Base-by-base conservation (phyloP, 1,284 basidiomycete species). In the Fereydounia khargensis region DNA sequence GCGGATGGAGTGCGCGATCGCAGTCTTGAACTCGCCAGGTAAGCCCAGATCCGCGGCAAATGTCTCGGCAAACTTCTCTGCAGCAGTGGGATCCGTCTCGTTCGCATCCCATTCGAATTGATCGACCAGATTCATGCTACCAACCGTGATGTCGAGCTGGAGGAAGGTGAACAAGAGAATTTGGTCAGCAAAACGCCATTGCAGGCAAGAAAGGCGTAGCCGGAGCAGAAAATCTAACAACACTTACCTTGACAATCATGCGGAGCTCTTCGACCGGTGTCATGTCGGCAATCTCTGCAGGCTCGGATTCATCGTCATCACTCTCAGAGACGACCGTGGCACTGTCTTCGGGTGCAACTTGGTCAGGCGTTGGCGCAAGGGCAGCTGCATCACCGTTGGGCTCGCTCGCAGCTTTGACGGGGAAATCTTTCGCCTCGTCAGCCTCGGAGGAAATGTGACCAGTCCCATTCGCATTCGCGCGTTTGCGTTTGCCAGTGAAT, bases 101-200 rank as follows among this genome's bases (percentile, higher is more conserved):
- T 86, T 86, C 35, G 97, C 79, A 77, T 98, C 94, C 95, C 95
- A 99, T 76, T 99, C 95, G 73, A 99, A 95, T 70, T 92, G 89
- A 78, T 99, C 95, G 42, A 91, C 86, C 21, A 99, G 82, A 76
- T 95, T 92, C 79, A 92, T 85, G 16, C 86, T 85, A 23, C 91
- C 92, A 42, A 92, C 87, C 40, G 91, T 90, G 76, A 99, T 91
- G 77, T 99, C 95, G 54, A 99, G 82, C 88, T 92, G 61, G 10
- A 16, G 14, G 17, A 31, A 31, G 30, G 30, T 31, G 30, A 6
- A 31, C 8, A 8, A 8, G 8, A 8, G 8, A 27, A 27, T 8
- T 27, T 27, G 25, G 25, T 27, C 25, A 8, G 8, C 8, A 27
- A 14, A 27, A 8, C 14, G 25, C 25, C 8, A 8, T 27, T 14